phyloP scores from a whole-genome alignment of 371 early-diverging fungal genomes.

The Syncephalis fuscata region DNA sequence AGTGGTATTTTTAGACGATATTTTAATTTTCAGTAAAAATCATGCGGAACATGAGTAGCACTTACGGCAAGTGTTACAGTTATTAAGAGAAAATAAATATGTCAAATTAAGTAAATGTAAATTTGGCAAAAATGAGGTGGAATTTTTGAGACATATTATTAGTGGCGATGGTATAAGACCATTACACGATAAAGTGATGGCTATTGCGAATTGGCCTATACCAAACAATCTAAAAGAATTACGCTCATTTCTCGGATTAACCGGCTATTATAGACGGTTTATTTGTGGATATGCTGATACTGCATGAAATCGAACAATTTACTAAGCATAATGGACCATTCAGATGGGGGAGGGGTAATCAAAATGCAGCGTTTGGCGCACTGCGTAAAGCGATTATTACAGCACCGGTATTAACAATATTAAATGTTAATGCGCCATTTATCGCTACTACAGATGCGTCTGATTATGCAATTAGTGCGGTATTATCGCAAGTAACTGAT shows the following conservation, averaged over 20 bases:
- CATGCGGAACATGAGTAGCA: slow-evolving; percentile 24
- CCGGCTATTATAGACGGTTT: slow-evolving; percentile 29
- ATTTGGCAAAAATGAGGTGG: slow-evolving; percentile 13
- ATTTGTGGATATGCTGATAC: slow-evolving; percentile 19
- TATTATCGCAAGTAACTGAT: slow-evolving; percentile 18
- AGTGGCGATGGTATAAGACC: slow-evolving; percentile 8
- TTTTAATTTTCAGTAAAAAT: slow-evolving; percentile 26
- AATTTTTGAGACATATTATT: slow-evolving; percentile 25
- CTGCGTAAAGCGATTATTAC: slow-evolving; percentile 16
- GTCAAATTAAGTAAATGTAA: slow-evolving; percentile 29
- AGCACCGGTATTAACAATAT: slow-evolving; percentile 13
- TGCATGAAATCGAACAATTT: slow-evolving; percentile 17
- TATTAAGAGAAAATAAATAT: slow-evolving; percentile 15
- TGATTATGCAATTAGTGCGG: slow-evolving; percentile 20
- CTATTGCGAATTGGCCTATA: slow-evolving; percentile 17
- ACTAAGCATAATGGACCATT: slow-evolving; percentile 14
- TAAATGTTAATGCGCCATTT: slow-evolving; percentile 10
- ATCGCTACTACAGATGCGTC: slow-evolving; percentile 29
- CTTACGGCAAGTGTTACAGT: slow-evolving; percentile 13
- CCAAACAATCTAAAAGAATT: slow-evolving; percentile 17
- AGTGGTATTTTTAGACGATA: slow-evolving; percentile 34
- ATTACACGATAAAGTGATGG: slow-evolving; percentile 15
- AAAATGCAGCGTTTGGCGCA: slow-evolving; percentile 14
- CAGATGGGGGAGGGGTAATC: slow-evolving; percentile 12
- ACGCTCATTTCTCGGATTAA: slow-evolving; percentile 25